Conservation (phyloP, 495 filamentous ascomycete species). For the Cryomyces minteri region DNA sequence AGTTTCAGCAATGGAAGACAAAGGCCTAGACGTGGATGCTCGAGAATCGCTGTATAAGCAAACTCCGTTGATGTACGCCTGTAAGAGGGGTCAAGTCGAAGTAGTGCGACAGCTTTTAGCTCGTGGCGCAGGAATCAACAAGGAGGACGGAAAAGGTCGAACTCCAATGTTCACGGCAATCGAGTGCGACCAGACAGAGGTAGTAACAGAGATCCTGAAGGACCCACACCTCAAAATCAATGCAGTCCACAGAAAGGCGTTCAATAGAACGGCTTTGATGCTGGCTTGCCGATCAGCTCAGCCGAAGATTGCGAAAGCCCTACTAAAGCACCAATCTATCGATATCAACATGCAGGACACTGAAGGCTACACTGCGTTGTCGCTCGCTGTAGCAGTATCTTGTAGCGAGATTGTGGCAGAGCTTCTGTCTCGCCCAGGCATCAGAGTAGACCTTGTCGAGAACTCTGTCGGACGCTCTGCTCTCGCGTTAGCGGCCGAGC, state of each 20-base stretch:
- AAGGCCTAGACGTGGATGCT: neutral
- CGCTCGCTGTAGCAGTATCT: neutral
- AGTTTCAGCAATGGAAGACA: too few species aligned
- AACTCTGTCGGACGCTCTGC: neutral
- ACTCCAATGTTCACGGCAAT: neutral
- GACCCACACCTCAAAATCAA: neutral
- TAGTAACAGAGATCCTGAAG: neutral
- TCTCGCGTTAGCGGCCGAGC: too few species aligned
- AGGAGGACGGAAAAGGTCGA: neutral
- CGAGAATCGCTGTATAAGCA: neutral
- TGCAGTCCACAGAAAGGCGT: neutral
- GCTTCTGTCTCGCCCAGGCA: neutral
- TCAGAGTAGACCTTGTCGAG: neutral
- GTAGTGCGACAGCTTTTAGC: neutral
- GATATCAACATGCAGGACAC: neutral
- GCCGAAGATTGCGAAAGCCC: neutral
- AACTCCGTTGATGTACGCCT: constrained; percentile 1
- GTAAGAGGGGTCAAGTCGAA: neutral
- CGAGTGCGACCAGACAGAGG: neutral
- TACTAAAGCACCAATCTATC: neutral
- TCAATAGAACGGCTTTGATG: neutral
- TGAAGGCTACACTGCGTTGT: neutral
- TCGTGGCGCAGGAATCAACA: neutral
- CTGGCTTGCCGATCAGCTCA: neutral
- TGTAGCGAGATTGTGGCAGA: neutral